phyloP scores from a whole-genome alignment of 768 basidiomycete species.

The Hypholoma sublateritium region DNA sequence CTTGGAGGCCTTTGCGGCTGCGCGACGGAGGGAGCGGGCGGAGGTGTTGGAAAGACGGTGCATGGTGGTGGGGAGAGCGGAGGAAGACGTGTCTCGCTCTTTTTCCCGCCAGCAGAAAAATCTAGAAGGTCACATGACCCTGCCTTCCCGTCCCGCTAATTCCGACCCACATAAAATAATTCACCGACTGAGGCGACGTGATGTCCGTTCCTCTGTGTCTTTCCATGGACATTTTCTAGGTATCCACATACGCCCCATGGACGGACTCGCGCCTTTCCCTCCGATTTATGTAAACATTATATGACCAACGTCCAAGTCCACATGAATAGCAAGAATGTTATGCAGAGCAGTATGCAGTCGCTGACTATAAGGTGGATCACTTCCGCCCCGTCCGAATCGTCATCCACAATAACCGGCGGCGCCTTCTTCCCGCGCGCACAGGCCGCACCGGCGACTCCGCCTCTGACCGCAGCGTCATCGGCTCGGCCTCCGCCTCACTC shows the following conservation, averaged over 20 bases:
- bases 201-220: too few relatives aligned
- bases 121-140: conserved; percentile 17
- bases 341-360: too few relatives aligned
- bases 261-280: too few relatives aligned
- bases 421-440: conserved; percentile 25
- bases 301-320: too few relatives aligned
- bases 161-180: too few relatives aligned
- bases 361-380: background rate
- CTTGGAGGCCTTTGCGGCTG: conserved; percentile 49
- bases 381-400: conserved; percentile 55
- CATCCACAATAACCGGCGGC: conserved; percentile 46
- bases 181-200: too few relatives aligned
- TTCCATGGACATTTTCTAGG: too few relatives aligned
- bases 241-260: too few relatives aligned
- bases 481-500: conserved; percentile 12
- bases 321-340: background rate
- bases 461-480: conserved; percentile 28
- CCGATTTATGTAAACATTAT: too few relatives aligned
- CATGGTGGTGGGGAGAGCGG: conserved; percentile 37
- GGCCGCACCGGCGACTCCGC: conserved; percentile 4
- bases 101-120: conserved; percentile 7
- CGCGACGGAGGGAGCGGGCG: conserved; percentile 66
- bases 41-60: conserved; percentile 72
- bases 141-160: background rate
- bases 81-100: conserved; percentile 1